Conservation (phyloP, 345 rosid genomes). For the Fremontodendron californicum region DNA sequence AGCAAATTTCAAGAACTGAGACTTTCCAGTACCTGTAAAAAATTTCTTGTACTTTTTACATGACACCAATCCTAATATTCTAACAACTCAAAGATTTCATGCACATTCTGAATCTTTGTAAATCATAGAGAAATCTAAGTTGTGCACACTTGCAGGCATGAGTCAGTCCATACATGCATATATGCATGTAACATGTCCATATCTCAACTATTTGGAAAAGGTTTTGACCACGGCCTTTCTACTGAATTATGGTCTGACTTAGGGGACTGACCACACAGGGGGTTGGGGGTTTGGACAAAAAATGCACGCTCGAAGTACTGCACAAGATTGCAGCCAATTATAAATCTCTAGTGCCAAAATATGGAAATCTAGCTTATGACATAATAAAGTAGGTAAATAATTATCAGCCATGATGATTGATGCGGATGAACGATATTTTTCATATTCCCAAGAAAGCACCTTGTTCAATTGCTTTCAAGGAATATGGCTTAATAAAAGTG, state of each 20-base stretch:
- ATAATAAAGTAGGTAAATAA: neutral
- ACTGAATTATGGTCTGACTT: neutral
- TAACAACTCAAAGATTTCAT: neutral
- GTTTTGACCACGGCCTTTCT: neutral
- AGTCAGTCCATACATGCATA: neutral
- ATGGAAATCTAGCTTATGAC: neutral
- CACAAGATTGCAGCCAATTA: neutral
- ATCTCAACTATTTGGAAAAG: neutral
- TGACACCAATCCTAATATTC: neutral
- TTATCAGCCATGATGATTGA: neutral
- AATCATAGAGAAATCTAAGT: neutral
- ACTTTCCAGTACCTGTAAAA: constrained; percentile 86
- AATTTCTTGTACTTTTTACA: neutral
- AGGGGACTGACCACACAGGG: neutral
- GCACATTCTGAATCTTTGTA: neutral
- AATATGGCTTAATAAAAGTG: neutral
- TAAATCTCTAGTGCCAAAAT: neutral
- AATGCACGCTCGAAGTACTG: neutral
- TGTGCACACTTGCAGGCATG: neutral
- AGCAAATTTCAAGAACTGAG: constrained; percentile 95
- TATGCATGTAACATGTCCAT: neutral
- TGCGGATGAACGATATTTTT: neutral
- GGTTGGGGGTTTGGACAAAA: neutral
- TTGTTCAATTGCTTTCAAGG: neutral
- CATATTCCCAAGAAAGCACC: no score